Evolutionary conservation across 169 alveolate genomes (phyloP), one percentile per base, ranked within the genome.

Genomic region (Babesia sp.): DNA sequence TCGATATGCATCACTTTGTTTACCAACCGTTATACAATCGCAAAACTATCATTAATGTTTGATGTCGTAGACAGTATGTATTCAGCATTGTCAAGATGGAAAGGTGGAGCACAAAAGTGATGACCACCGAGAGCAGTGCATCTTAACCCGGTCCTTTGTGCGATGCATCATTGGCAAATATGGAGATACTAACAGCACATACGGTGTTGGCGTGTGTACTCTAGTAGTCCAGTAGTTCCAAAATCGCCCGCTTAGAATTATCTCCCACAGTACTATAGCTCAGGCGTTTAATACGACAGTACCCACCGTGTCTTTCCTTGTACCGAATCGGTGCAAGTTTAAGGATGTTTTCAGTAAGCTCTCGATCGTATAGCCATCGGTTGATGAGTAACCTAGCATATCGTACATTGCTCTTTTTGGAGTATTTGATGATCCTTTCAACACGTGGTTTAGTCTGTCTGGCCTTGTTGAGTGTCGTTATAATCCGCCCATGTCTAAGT

Each of bases 221-320:
- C 33, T 57, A 64, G 61, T 64, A 64, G 48, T 64, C 74, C 8
- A 64, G 51, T 53, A 64, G 45, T 24, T 64, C 74, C 29, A 64
- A 61, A 18, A 64, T 64, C 3, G 74, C 74, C 8, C 74, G 45
- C 50, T 64, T 64, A n/a, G 74, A 64, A 36, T 64, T 64, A 28
- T 64, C 74, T 42, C 83, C 83, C 36, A 79, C 71, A 42, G 82
- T 88, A 54, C 64, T 82, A 57, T 54, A 57, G 44, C 75, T 73
- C n/a, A 88, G 83, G 44, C 84, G 80, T 42, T 61, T 71, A 45
- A 88, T 84, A 57, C 88, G 82, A 41, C 90, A 80, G 67, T 88
- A 88, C 12, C 93, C 93, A 3, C 93, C 93, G 58, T 88, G 87
- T 24, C 93, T 69, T 64, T 88, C 93, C 59, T 76, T 81, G 42